Conservation (phyloP, 2,329 filamentous ascomycete genomes). For the Sporothrix euskadiensis region DNA sequence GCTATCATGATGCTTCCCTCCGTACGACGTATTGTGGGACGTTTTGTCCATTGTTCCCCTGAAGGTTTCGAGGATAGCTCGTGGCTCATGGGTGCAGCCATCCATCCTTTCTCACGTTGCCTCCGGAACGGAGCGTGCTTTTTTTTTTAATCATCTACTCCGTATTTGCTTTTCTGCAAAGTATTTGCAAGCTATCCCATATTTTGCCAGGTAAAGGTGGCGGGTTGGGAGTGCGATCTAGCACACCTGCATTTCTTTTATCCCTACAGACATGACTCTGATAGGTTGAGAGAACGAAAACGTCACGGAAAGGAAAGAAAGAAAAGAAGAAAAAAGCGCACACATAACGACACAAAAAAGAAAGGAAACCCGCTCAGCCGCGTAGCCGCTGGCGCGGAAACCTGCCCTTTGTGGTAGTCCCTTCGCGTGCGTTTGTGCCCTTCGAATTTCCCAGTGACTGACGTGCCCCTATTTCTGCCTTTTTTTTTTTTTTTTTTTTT, state of each 20-base stretch:
- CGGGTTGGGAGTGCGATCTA: neutral
- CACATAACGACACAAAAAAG: neutral
- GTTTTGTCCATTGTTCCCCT: neutral
- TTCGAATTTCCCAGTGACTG: neutral
- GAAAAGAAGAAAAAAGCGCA: no score
- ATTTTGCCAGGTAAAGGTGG: neutral
- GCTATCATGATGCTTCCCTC: neutral
- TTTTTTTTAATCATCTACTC: neutral
- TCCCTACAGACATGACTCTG: neutral
- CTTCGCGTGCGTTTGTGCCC: neutral
- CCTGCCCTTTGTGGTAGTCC: constrained; percentile 6
- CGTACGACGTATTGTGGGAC: neutral
- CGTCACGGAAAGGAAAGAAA: neutral
- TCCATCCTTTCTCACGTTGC: neutral
- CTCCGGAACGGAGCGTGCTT: neutral
- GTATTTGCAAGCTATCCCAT: neutral
- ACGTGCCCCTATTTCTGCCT: neutral
- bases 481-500: no score
- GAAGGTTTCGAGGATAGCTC: neutral
- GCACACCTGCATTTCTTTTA: neutral
- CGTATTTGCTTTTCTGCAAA: neutral
- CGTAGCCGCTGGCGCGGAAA: constrained; percentile 20
- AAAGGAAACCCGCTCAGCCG: constrained; percentile 19
- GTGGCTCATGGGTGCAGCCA: neutral
- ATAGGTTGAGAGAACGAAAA: neutral